Evolutionary conservation across 2,329 filamentous ascomycete genomes (phyloP).

Genomic region (Phialemoniopsis sp.): DNA sequence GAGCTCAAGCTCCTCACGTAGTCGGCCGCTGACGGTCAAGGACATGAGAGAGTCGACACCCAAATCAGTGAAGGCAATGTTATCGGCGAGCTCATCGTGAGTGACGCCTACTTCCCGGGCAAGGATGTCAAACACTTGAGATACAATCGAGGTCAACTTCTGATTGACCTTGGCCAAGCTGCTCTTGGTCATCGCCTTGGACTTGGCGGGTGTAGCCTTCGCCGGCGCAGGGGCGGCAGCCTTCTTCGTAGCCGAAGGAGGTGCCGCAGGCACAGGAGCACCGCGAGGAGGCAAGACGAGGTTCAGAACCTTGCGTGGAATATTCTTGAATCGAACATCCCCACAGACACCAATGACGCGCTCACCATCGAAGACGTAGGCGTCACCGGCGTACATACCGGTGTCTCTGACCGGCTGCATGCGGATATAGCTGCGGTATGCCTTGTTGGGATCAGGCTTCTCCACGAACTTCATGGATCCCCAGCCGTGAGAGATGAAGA

Average conservation of each 20-base stretch:
- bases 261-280: slow-evolving; percentile 26
- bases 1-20: slow-evolving; percentile 54
- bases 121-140: slow-evolving; percentile 46
- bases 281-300: slow-evolving; percentile 61
- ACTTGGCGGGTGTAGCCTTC: slow-evolving; percentile 21
- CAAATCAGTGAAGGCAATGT: slow-evolving; percentile 51
- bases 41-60: slow-evolving; percentile 61
- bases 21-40: slow-evolving; percentile 50
- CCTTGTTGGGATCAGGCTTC: slow-evolving; percentile 36
- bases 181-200: slow-evolving; percentile 38
- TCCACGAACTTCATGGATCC: slow-evolving; percentile 46
- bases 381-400: slow-evolving; percentile 50
- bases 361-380: slow-evolving; percentile 50
- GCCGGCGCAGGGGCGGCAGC: slow-evolving; percentile 23
- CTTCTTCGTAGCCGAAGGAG: slow-evolving; percentile 23
- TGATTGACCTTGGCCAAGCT: slow-evolving; percentile 46
- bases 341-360: slow-evolving; percentile 41
- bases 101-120: slow-evolving; percentile 53
- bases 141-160: slow-evolving; percentile 42
- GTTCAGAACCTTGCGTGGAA: slow-evolving; percentile 63
- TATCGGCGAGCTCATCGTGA: slow-evolving; percentile 50
- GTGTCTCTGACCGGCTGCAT: slow-evolving; percentile 50
- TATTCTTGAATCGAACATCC: slow-evolving; percentile 63
- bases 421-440: slow-evolving; percentile 52
- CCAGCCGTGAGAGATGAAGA: slow-evolving; percentile 60